A percentile compares a stretch with the other conserved stretches of the same genome.
Evolutionary conservation across 75 land plant species (phyloP).

Genomic region (Picea glauca): DNA sequence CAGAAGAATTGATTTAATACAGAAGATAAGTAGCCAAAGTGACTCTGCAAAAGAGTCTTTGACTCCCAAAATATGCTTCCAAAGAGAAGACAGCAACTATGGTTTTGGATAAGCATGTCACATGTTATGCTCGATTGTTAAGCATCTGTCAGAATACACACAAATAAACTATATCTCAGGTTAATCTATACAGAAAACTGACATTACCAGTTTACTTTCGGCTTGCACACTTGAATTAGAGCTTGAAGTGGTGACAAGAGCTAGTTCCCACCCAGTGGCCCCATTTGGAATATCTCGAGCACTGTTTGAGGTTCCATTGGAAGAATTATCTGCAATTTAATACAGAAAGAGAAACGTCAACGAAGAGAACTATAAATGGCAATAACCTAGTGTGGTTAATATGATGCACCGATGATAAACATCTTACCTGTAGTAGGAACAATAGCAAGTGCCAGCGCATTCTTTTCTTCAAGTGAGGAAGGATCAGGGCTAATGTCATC

Average conservation of each 20-base stretch:
- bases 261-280: conserved; percentile 96
- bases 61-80: no score
- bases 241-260: conserved; percentile 93
- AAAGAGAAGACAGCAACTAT: no score
- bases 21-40: no score
- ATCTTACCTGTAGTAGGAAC: conserved; percentile 50
- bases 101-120: no score
- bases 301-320: conserved; percentile 13
- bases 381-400: background rate
- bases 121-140: no score
- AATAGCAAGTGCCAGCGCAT: conserved; percentile 93
- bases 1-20: no score
- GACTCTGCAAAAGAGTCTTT: no score
- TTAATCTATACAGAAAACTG: background rate
- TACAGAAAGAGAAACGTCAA: background rate
- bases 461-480: conserved; percentile 75
- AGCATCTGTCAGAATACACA: no score
- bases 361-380: background rate
- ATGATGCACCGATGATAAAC: background rate
- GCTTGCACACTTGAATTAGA: conserved; percentile 51
- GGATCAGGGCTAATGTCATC: conserved; percentile 59
- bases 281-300: conserved; percentile 33
- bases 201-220: conserved; percentile 77
- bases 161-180: no score
- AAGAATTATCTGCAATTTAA: conserved; percentile 13